Conservation (phyloP, 108 stramenopile species). For the Schizochytrium sp. region DNA sequence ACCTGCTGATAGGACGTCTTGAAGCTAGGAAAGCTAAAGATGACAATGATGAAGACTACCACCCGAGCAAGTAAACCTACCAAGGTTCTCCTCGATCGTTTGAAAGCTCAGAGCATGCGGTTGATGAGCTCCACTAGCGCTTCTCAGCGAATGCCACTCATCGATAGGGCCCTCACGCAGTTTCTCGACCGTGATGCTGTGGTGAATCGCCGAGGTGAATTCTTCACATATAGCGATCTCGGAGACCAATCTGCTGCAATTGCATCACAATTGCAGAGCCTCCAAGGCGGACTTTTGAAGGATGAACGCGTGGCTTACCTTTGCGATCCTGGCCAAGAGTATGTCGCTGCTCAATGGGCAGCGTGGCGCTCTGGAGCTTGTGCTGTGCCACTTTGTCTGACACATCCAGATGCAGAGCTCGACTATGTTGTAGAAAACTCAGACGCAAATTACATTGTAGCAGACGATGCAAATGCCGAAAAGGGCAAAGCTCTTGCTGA, state of each 20-base stretch:
- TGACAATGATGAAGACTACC: no score
- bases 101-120: neutral
- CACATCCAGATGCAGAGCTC: constrained; percentile 44
- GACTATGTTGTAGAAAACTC: neutral
- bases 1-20: no score
- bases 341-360: constrained; percentile 58
- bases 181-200: constrained; percentile 2
- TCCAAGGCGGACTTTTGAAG: constrained; percentile 1
- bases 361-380: constrained; percentile 25
- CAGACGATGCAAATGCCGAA: neutral
- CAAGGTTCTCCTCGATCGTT: neutral
- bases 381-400: constrained; percentile 42
- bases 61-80: no score
- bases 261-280: neutral
- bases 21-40: no score
- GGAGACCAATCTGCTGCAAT: neutral
- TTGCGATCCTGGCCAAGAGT: constrained; percentile 9
- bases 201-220: constrained; percentile 22
- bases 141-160: constrained; percentile 1
- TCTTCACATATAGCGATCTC: constrained; percentile 12
- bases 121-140: neutral
- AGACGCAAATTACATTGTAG: neutral
- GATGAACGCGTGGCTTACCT: constrained; percentile 30
- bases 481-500: neutral
- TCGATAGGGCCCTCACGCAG: neutral